Evolutionary conservation across 768 basidiomycete species (phyloP), one percentile per base, ranked within the genome.

Genomic region (Boletus rubroflammeus): DNA sequence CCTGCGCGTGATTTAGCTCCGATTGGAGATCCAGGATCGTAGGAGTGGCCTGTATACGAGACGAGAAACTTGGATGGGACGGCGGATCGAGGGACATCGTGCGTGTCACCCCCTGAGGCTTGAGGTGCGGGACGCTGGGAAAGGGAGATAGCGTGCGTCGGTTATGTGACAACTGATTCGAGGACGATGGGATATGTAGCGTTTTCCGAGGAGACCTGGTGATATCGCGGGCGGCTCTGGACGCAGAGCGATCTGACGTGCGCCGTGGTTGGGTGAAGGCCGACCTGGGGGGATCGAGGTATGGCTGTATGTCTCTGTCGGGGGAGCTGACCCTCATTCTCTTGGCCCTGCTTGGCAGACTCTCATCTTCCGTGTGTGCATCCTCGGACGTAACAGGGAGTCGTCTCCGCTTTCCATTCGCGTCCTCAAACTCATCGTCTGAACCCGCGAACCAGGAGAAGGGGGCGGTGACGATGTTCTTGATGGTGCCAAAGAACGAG

Each of bases 81-180:
- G 82, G 80, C 5, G 85, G 86, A 69, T 90, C 88, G 66, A 86
- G 81, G 42, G 86, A 87, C 82, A 86, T 86, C 28, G 85, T 88
- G 47, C 86, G 83, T 44, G 74, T 69, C 44, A 76, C 40, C 29
- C 57, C 61, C 32, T 71, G 69, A 31, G 69, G 69, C 40, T 74
- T 76, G 56, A 74, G 67, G 39, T 62, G 57, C 1, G 69, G 62
- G 46, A 56, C 54, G 35, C 62, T 72, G 23, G 69, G 69, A 58
- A 62, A 51, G 23, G 81, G 80, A 42, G 80, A 80, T 17, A 72
- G 56, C 6, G 80, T 76, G 29, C 73, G 74, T 51, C 76, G 74
- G 68, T 62, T 67, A 42, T 67, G 66, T 23, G 70, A 57, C 56
- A 68, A 61, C 50, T 67, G 63, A 69, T 67, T 67, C 42, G 68